Conservation (phyloP, 2,329 filamentous ascomycete species). For the Juglanconis sp. region DNA sequence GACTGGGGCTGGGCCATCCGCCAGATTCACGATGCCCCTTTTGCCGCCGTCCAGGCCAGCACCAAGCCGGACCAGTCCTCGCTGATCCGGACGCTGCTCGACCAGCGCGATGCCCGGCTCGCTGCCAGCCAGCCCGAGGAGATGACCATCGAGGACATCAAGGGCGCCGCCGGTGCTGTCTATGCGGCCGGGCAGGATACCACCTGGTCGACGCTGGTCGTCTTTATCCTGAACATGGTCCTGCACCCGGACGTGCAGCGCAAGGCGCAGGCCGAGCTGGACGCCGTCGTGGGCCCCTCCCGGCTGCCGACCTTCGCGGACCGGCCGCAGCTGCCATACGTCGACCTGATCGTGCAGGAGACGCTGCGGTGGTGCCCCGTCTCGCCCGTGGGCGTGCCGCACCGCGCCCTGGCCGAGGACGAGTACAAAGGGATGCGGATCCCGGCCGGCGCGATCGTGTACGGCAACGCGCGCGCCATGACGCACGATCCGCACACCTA, state of each 20-base stretch:
- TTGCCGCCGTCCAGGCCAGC: too few relatives aligned
- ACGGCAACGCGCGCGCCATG: conserved; percentile 40
- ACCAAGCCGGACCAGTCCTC: too few relatives aligned
- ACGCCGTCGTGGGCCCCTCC: conserved; percentile 32
- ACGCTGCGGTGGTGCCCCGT: conserved; percentile 32
- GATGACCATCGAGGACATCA: neutral
- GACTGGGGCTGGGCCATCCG: too few relatives aligned
- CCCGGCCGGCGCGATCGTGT: conserved; percentile 40
- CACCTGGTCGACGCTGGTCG: conserved; percentile 28
- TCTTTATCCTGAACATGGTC: conserved; percentile 38
- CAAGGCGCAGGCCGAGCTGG: conserved; percentile 30
- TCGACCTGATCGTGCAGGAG: conserved; percentile 39
- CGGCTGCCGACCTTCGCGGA: conserved; percentile 27
- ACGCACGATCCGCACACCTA: conserved; percentile 31
- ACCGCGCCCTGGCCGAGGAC: conserved; percentile 37
- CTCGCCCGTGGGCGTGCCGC: conserved; percentile 35
- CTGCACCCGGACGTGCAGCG: conserved; percentile 37
- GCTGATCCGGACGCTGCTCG: too few relatives aligned
- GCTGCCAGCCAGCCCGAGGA: too few relatives aligned
- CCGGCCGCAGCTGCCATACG: conserved; percentile 15
- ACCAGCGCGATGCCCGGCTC: too few relatives aligned
- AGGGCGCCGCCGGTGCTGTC: conserved; percentile 18
- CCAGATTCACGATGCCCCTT: too few relatives aligned
- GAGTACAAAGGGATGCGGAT: conserved; percentile 42
- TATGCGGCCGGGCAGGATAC: conserved; percentile 29